Base-by-base conservation (phyloP, 768 basidiomycete species). In the Tulasnella sp. region DNA sequence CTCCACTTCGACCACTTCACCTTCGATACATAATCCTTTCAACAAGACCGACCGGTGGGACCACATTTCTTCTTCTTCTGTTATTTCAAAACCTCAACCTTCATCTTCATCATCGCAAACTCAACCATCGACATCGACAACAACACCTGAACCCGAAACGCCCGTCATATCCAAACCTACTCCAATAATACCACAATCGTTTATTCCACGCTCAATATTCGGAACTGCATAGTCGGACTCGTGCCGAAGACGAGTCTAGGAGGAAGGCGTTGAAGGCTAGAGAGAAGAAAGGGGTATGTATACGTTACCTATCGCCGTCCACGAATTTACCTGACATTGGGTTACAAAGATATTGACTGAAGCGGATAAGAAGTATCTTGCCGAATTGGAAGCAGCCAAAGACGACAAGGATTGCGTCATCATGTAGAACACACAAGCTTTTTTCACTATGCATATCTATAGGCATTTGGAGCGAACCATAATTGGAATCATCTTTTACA, bases 261-360 rank as follows among this genome's bases (percentile, higher is more conserved):
- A 63, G 75, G 54, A 78, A 73, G 63, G 83, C 79, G 2, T 77
- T 88, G 77, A 69, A 74, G 61, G 79, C 73, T 53, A 75, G 85
- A 34, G 81, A 78, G 4, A 73, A 72, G 72, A 88, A 82, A 66
- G 85, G 85, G 57, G 77, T 85, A 65, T 59, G 78, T 70, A 37
- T 32, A 13, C 13, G n/a, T 24, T 7, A 33, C 27, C 16, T 2
- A n/a, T 15, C 3, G 13, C 48, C 37, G 27, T 19, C 3, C 33
- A n/a, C 19, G 9, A 44, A 20, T 29, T 19, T 7, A 31, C 16
- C 37, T 15, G 16, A 29, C 41, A 5, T 5, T 2, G 5, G 32
- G 44, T 24, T 31, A 27, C 43, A 15, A 56, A 79, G 75, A 63
- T 81, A 37, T 58, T 83, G 57, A 77, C 69, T 22, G 79, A 78